Base-by-base conservation (phyloP, 139 green algal species). In the Nannochloris sp. region DNA sequence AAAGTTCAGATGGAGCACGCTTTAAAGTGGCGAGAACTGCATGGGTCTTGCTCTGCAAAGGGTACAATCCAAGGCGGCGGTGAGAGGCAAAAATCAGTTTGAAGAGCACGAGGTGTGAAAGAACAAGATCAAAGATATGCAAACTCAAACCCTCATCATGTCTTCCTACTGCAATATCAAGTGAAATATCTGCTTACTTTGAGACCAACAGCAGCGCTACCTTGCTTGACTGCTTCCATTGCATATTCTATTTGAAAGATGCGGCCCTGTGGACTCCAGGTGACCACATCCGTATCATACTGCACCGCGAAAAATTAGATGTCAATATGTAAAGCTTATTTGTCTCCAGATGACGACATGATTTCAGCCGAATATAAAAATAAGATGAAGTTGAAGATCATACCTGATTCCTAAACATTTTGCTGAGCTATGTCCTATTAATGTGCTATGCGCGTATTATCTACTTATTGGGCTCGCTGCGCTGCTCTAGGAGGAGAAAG, bases 221-320 rank as follows among this genome's bases (percentile, higher is more conserved):
- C 93, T 60, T 98, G 93, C 83, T 98, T 98, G 1, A 98, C 93
- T 6, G 93, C 93, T 70, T 98, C 93, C 93, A 98, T 98, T 3
- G 93, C 93, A 60, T 98, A 98, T 67, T 98, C 92, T 7, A 98
- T 83, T 72, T 98, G 92, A 65, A 95, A 91, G 4, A 98, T 83
- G 8, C 93, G 82, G 2, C 92, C 92, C 67, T 95, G 87, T 1
- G 92, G 92, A 63, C 84, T 95, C 93, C 92, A 98, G 30, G 90
- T 97, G 2, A 87, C 93, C 10, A 97, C 89, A 65, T 98, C 92
- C 15, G 87, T 95, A 61, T 98, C 92, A 85, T 98, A 98, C 91
- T 98, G 83, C 77, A 64, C n/a, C 68, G 32, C 13, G 38, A 54
- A 10, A 27, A 34, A 34, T 44, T 9, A 44, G 51, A 29, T 9